Conservation (phyloP, 306 rosid genomes). For the Acacia crassicarpa region DNA sequence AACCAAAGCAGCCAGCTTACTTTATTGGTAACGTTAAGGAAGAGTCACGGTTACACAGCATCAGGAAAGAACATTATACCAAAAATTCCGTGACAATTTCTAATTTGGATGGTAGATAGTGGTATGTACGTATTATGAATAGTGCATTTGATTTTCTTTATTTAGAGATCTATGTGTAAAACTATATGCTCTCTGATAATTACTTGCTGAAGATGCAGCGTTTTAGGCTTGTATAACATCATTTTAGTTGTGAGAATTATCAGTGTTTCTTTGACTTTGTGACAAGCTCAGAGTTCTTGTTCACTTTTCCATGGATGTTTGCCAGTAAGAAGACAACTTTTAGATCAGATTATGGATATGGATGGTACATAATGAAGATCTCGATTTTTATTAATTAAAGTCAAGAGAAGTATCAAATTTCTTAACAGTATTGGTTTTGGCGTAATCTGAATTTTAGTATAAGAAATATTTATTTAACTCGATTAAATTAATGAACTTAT, state of each 20-base stretch:
- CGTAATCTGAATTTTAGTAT: no score
- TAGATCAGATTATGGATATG: neutral
- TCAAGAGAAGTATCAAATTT: neutral
- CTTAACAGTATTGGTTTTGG: neutral
- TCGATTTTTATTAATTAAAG: neutral
- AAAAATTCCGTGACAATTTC: conserved; percentile 30
- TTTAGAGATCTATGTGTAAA: neutral
- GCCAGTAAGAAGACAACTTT: neutral
- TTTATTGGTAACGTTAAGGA: conserved; percentile 10
- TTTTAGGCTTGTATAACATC: neutral
- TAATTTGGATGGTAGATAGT: conserved; percentile 8
- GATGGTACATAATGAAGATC: neutral
- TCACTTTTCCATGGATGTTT: neutral
- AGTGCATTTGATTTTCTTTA: neutral
- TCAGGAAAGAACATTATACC: conserved; percentile 7
- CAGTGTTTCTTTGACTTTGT: neutral
- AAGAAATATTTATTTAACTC: no score
- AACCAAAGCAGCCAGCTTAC: conserved; percentile 38
- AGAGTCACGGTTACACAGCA: neutral
- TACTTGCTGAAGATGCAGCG: neutral
- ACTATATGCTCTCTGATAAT: neutral
- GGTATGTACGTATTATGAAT: neutral
- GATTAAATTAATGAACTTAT: no score
- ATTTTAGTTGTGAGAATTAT: neutral
- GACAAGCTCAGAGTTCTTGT: no score